Evolutionary conservation across 305 asterid species (phyloP), one percentile per base, ranked within the genome.

Genomic region (Fraxinus ornus): DNA sequence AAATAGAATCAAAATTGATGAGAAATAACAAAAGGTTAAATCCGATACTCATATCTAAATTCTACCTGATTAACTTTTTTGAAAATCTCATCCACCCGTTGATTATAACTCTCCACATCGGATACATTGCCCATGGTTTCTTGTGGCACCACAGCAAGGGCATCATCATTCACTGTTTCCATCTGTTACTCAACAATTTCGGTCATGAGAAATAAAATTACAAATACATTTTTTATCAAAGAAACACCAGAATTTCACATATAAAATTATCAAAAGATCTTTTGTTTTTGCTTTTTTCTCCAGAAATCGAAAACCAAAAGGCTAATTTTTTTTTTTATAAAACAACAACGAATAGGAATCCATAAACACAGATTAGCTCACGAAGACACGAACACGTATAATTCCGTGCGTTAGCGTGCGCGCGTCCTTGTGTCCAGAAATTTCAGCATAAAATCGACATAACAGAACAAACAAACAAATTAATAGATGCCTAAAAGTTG

Each of bases 51-150:
- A 55, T n/a, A 2, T n/a, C 64, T 26, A 75, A 64, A 64, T 47
- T 71, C 76, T 80, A 90, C 98, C 95, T 91, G 88, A 80, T 91
- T 94, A 81, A 93, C 95, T 86, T 84, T 86, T 68, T 37, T 13
- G 75, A 77, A 88, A 71, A 90, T 83, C 76, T 89, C 92, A 80
- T 90, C 94, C 78, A 91, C 92, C 64, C 83, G 82, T 80, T 78
- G 88, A 84, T 89, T 88, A 80, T 90, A 64, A 86, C 86, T 85
- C 85, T 92, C 94, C 71, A 85, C 81, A 72, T 82, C 80, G 70
- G 88, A 82, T 64, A 28, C 84, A 73, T 81, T 74, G 32, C 71
- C 88, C 7, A 75, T 62, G 32, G 74, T 76, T 88, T 86, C 92
- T 64, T 76, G 81, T 12, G 84, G 86, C 80, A 83, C 86, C 8